These are phyloP conservation scores for Aspergillus saccharolyticus DNA, from an alignment of 495 filamentous ascomycete genomes.

Conservation along the genomic window DNA sequence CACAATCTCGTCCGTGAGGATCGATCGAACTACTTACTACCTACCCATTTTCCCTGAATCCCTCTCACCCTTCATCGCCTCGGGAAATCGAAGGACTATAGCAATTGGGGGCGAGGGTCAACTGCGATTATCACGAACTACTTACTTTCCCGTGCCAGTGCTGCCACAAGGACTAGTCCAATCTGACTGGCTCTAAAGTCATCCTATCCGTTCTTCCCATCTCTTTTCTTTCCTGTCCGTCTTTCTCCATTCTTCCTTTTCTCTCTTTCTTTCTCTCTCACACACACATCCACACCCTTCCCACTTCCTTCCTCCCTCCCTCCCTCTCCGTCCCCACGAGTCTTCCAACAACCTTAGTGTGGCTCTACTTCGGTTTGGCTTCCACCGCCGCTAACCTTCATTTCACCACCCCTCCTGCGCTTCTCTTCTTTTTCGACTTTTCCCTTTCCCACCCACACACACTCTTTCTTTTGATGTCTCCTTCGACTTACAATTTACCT, in stretches of 20 bases:
- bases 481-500: background rate
- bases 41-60: too few relatives aligned
- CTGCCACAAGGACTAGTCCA: constrained; percentile 5
- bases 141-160: constrained; percentile 3
- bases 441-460: constrained; percentile 10
- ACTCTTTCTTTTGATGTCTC: constrained; percentile 3
- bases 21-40: too few relatives aligned
- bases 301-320: too few relatives aligned
- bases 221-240: background rate
- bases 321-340: constrained; percentile 13
- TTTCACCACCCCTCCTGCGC: constrained; percentile 14
- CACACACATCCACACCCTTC: too few relatives aligned
- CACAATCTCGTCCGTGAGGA: background rate
- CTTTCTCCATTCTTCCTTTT: background rate
- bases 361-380: constrained; percentile 19
- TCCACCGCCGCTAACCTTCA: constrained; percentile 21
- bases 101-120: background rate
- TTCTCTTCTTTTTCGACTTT: constrained; percentile 17
- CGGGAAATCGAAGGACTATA: background rate
- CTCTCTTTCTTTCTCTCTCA: background rate
- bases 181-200: constrained; percentile 8
- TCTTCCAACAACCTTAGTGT: constrained; percentile 10
- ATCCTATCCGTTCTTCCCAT: constrained; percentile 13
- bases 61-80: background rate
- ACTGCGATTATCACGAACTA: background rate